Evolutionary conservation across 768 basidiomycete genomes (phyloP).

Genomic region (Pisolithus sp.): DNA sequence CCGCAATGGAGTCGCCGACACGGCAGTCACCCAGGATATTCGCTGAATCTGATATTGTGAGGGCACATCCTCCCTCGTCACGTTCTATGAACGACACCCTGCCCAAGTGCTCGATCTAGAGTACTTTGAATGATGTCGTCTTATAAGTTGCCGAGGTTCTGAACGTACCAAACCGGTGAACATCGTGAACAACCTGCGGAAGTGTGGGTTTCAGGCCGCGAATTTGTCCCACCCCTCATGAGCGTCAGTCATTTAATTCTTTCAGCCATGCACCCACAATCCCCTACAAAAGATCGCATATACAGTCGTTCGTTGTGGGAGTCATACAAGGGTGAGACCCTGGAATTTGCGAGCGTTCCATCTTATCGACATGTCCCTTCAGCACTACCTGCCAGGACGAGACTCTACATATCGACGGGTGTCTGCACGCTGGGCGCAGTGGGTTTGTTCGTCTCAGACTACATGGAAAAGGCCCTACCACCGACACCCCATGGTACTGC

Average conservation of each 20-base stretch:
- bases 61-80: conserved; percentile 73
- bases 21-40: conserved; percentile 83
- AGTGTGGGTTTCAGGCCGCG: no score
- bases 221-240: no score
- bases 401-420: conserved; percentile 44
- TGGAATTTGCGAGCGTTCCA: background rate
- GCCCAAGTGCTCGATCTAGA: conserved; percentile 86
- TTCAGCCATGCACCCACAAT: background rate
- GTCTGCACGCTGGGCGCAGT: conserved; percentile 40
- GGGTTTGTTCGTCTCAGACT: conserved; percentile 46
- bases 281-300: background rate
- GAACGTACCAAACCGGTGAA: conserved; percentile 72
- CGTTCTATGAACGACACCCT: conserved; percentile 57
- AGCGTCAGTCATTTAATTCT: no score
- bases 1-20: conserved; percentile 90
- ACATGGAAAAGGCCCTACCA: conserved; percentile 40
- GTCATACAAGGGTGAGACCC: conserved; percentile 36
- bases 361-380: conserved; percentile 9
- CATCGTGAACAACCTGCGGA: conserved; percentile 34
- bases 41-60: conserved; percentile 66
- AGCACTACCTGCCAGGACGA: conserved; percentile 52
- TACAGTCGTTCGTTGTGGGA: conserved; percentile 31
- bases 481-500: background rate
- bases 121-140: conserved; percentile 1
- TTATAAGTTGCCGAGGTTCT: background rate